phyloP scores from a whole-genome alignment of 257 asterid species.

The Fraxinus excelsior region DNA sequence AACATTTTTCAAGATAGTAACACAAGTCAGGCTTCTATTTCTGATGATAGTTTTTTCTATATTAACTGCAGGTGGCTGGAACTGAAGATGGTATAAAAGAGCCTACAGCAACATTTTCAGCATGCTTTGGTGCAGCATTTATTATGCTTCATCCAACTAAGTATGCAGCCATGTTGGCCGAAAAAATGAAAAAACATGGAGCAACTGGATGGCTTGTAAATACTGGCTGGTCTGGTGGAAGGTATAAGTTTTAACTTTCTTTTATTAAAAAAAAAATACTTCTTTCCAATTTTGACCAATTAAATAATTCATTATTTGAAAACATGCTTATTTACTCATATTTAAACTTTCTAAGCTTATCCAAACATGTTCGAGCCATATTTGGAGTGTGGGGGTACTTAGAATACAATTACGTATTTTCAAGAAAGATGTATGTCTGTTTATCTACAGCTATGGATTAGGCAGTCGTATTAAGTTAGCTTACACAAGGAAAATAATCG shows the following conservation, averaged over 20 bases:
- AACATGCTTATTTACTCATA: too few species aligned
- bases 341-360: too few species aligned
- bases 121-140: slow-evolving; percentile 97
- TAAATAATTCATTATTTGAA: too few species aligned
- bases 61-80: slow-evolving; percentile 73
- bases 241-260: slow-evolving; percentile 37
- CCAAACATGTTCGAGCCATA: too few species aligned
- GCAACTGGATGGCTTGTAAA: slow-evolving; percentile 95
- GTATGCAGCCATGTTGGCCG: slow-evolving; percentile 89
- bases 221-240: slow-evolving; percentile 97
- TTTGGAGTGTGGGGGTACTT: too few species aligned
- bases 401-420: background rate
- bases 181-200: slow-evolving; percentile 82
- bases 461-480: slow-evolving; percentile 85
- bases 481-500: slow-evolving; percentile 85
- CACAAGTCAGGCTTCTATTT: background rate
- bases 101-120: slow-evolving; percentile 92
- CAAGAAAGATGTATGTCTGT: background rate
- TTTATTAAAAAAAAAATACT: too few species aligned
- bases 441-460: slow-evolving; percentile 63
- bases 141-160: slow-evolving; percentile 92
- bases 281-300: too few species aligned
- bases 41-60: background rate
- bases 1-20: background rate
- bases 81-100: slow-evolving; percentile 95